Percentiles rank a stretch among this genome's conserved stretches.
Evolutionary conservation across 192 early-diverging fungal genomes (phyloP).

Genomic region (Podila minutissima): DNA sequence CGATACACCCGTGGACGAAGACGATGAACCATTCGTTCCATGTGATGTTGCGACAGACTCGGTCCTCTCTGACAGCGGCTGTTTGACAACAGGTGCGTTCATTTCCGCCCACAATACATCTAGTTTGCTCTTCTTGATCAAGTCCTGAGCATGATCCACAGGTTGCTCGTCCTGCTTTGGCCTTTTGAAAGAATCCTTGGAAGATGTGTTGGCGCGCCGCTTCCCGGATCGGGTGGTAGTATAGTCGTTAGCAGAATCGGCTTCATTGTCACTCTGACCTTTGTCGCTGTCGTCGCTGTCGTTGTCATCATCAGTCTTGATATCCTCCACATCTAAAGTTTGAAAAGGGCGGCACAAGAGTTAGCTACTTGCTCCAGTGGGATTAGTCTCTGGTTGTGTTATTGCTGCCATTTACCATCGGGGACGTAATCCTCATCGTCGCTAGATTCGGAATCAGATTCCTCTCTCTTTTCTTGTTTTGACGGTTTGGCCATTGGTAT

Average conservation of each 20-base stretch:
- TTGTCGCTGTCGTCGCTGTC: constrained; percentile 28
- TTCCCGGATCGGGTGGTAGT: constrained; percentile 37
- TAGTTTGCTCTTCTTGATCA: constrained; percentile 39
- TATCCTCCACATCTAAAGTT: constrained; percentile 21
- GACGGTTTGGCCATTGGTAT: constrained; percentile 17
- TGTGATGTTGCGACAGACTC: not conserved
- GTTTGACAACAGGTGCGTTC: constrained; percentile 45
- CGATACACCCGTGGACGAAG: not conserved
- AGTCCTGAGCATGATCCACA: constrained; percentile 14
- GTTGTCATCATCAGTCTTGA: constrained; percentile 24
- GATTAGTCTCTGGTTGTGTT: not conserved
- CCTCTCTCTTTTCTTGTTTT: constrained; percentile 22
- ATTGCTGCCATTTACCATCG: constrained; percentile 18
- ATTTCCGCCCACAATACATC: constrained; percentile 69
- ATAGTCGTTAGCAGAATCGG: not conserved
- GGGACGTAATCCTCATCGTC: constrained; percentile 49
- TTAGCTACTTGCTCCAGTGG: too few species aligned
- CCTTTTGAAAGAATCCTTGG: constrained; percentile 7
- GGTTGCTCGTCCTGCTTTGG: not conserved
- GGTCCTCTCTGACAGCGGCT: not conserved
- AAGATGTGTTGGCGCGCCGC: not conserved
- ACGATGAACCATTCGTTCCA: not conserved
- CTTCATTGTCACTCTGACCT: constrained; percentile 5
- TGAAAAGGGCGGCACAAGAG: not conserved
- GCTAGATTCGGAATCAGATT: constrained; percentile 43